Percentiles rank a stretch among this genome's conserved stretches.
Conservation (phyloP, 345 rosid species). For the Gossypium raimondii region DNA sequence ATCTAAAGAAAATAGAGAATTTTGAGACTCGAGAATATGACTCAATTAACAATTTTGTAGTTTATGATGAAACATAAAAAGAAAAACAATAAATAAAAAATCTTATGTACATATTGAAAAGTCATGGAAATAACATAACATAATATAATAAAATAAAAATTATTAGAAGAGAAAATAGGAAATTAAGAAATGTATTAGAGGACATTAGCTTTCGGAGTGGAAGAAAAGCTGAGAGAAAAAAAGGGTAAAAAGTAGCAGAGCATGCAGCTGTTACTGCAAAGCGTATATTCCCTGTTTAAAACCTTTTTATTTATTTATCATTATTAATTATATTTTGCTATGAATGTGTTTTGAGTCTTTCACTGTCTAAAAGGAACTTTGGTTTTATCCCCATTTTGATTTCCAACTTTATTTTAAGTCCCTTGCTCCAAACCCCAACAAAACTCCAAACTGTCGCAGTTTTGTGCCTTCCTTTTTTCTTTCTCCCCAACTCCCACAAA, state of each 20-base stretch:
- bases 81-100: too few relatives aligned
- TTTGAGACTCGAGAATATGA: too few relatives aligned
- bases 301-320: slow-evolving; percentile 21
- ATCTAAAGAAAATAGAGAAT: too few relatives aligned
- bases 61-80: too few relatives aligned
- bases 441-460: background rate
- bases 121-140: too few relatives aligned
- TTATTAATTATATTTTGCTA: background rate
- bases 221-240: slow-evolving; percentile 26
- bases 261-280: slow-evolving; percentile 30
- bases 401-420: background rate
- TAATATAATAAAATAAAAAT: too few relatives aligned
- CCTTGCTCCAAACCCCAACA: slow-evolving; percentile 12
- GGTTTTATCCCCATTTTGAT: background rate
- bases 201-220: slow-evolving; percentile 8
- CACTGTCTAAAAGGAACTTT: slow-evolving; percentile 20
- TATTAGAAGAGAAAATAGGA: too few relatives aligned
- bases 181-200: too few relatives aligned
- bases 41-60: too few relatives aligned
- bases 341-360: background rate
- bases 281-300: slow-evolving; percentile 54
- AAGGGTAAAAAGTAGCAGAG: slow-evolving; percentile 15
- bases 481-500: background rate
- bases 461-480: background rate
- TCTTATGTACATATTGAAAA: too few relatives aligned